Percentiles rank a stretch among this genome's conserved stretches.
Conservation (phyloP, 2,329 filamentous ascomycete species). For the Pseudonectria buxi region DNA sequence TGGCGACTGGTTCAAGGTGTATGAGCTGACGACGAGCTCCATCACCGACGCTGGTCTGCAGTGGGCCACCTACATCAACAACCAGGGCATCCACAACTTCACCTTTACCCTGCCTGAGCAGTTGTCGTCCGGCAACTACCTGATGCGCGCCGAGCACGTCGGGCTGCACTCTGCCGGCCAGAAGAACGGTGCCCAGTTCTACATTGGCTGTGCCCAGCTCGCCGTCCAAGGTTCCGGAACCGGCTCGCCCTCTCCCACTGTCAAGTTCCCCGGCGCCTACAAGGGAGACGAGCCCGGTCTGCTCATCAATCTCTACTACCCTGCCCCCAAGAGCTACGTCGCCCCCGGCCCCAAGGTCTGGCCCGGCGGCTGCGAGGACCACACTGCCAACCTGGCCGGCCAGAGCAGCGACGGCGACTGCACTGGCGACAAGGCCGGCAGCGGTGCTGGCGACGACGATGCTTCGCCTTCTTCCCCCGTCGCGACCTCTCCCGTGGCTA, state of each 20-base stretch:
- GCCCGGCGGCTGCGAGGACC: slow-evolving; percentile 30
- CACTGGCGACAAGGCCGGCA: slow-evolving; percentile 24
- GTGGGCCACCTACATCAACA: slow-evolving; percentile 27
- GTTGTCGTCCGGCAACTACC: slow-evolving; percentile 26
- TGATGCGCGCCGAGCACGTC: slow-evolving; percentile 32
- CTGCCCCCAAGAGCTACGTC: slow-evolving; percentile 25
- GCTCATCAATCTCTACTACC: slow-evolving; percentile 30
- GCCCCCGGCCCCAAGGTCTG: slow-evolving; percentile 28
- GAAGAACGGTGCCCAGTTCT: slow-evolving; percentile 31
- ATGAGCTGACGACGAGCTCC: slow-evolving; percentile 23
- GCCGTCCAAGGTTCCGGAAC: slow-evolving; percentile 25
- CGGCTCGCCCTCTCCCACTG: slow-evolving; percentile 20
- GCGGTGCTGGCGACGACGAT: slow-evolving; percentile 17
- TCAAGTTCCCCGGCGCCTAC: slow-evolving; percentile 29
- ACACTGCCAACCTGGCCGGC: slow-evolving; percentile 30
- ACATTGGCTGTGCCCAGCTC: slow-evolving; percentile 30
- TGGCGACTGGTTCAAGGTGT: slow-evolving; percentile 33
- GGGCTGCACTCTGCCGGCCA: slow-evolving; percentile 27
- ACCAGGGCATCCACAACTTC: slow-evolving; percentile 27
- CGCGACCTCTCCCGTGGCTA: slow-evolving; percentile 5
- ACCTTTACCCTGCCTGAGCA: slow-evolving; percentile 26
- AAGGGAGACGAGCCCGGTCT: slow-evolving; percentile 27
- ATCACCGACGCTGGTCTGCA: slow-evolving; percentile 24
- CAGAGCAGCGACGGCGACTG: slow-evolving; percentile 30
- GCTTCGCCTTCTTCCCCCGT: slow-evolving; percentile 3